phyloP scores from a whole-genome alignment of 306 rosid species.

The Herpetospermum pedunculosum region DNA sequence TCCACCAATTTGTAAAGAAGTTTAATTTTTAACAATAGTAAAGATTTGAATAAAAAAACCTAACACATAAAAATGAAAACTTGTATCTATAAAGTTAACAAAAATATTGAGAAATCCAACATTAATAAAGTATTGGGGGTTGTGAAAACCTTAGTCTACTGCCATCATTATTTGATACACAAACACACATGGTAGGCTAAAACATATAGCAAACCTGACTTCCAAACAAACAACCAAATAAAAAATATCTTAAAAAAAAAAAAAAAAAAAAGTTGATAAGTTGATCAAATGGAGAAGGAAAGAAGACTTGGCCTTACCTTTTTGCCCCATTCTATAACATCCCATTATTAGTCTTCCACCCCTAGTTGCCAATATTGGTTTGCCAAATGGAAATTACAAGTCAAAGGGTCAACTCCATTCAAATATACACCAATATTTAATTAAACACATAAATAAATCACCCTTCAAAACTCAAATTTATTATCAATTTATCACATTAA shows the following conservation, averaged over 20 bases:
- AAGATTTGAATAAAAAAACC: too few relatives aligned
- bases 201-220: neutral
- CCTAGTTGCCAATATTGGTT: neutral
- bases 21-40: too few relatives aligned
- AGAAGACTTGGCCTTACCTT: neutral
- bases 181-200: neutral
- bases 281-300: neutral
- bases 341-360: neutral
- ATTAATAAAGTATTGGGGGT: too few relatives aligned
- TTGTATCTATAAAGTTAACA: too few relatives aligned
- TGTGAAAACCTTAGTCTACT: neutral
- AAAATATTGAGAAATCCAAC: too few relatives aligned
- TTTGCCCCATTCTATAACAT: neutral
- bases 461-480: neutral
- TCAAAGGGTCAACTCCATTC: constrained; percentile 3
- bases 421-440: neutral
- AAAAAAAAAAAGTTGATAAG: neutral
- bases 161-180: neutral
- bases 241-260: neutral
- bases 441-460: neutral
- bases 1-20: too few relatives aligned
- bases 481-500: neutral
- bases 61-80: too few relatives aligned
- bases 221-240: neutral
- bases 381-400: neutral